A percentile compares a stretch with the other conserved stretches of the same genome.
These are phyloP conservation scores for Fonsecaea erecta DNA, from an alignment of 2,329 filamentous ascomycete species.

Conservation along the genomic window DNA sequence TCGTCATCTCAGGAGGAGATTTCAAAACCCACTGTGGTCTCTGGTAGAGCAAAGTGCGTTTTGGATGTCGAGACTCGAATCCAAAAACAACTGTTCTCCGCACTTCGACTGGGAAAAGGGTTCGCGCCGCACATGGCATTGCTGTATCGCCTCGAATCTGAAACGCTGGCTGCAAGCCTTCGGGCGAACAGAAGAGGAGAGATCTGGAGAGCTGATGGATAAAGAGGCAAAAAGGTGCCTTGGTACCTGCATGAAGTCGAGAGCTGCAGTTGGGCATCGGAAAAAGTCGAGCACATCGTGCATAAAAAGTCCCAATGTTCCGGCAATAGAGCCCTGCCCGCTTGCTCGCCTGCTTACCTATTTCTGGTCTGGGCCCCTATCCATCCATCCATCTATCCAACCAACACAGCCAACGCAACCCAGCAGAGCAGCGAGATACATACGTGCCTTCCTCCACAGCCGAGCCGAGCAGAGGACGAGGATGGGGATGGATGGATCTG, in stretches of 20 bases:
- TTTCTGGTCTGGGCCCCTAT: too few species aligned
- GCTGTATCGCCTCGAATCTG: slow-evolving; percentile 35
- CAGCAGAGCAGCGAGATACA: too few species aligned
- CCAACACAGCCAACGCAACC: too few species aligned
- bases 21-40: slow-evolving; percentile 52
- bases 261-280: slow-evolving; percentile 18
- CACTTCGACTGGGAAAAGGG: too few species aligned
- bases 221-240: slow-evolving; percentile 17
- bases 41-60: slow-evolving; percentile 22
- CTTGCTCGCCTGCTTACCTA: too few species aligned
- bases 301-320: slow-evolving; percentile 21
- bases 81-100: too few species aligned
- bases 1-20: slow-evolving; percentile 55
- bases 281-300: slow-evolving; percentile 8
- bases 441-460: too few species aligned
- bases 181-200: slow-evolving; percentile 18
- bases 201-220: slow-evolving; percentile 19
- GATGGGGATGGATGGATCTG: too few species aligned
- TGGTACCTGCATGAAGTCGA: slow-evolving; percentile 33
- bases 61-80: too few species aligned
- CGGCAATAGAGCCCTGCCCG: slow-evolving; percentile 30
- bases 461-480: too few species aligned
- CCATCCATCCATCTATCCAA: too few species aligned
- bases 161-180: slow-evolving; percentile 35
- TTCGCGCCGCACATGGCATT: slow-evolving; percentile 31